These are phyloP conservation scores for Calendula officinalis DNA, from an alignment of 129 eudicot genomes.

Conservation along the genomic window DNA sequence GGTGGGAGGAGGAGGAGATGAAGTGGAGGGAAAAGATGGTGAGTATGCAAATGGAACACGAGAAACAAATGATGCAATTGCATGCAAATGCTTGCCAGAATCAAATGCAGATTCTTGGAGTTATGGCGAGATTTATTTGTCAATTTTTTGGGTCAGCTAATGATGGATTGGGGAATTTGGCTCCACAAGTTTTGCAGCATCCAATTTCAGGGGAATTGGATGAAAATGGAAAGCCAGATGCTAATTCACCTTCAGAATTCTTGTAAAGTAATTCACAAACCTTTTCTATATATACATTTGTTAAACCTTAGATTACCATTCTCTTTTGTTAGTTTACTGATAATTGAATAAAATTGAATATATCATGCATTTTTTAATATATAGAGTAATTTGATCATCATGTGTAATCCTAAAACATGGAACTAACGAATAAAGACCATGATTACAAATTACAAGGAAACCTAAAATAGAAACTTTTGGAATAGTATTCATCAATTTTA, in stretches of 20 bases:
- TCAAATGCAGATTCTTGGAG: slow-evolving; percentile 77
- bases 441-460: slow-evolving; percentile 11
- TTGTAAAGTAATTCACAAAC: slow-evolving; percentile 39
- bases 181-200: slow-evolving; percentile 74
- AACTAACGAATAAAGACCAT: neutral
- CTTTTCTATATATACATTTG: slow-evolving; percentile 18
- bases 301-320: neutral
- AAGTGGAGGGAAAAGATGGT: slow-evolving; percentile 90
- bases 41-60: slow-evolving; percentile 75
- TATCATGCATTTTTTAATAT: slow-evolving; percentile 5
- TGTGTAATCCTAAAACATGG: neutral
- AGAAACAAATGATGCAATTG: slow-evolving; percentile 92
- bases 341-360: slow-evolving; percentile 12
- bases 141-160: slow-evolving; percentile 75
- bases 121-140: slow-evolving; percentile 61
- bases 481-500: slow-evolving; percentile 4
- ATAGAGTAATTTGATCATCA: neutral
- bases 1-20: slow-evolving; percentile 86
- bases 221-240: slow-evolving; percentile 64
- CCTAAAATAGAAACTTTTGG: slow-evolving; percentile 16
- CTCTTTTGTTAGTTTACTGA: slow-evolving; percentile 12
- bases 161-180: slow-evolving; percentile 74
- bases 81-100: slow-evolving; percentile 83
- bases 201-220: slow-evolving; percentile 60
- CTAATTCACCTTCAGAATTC: slow-evolving; percentile 74